These are phyloP conservation scores for Dioscorea alata DNA, from an alignment of 106 monocot species.

Conservation along the genomic window DNA sequence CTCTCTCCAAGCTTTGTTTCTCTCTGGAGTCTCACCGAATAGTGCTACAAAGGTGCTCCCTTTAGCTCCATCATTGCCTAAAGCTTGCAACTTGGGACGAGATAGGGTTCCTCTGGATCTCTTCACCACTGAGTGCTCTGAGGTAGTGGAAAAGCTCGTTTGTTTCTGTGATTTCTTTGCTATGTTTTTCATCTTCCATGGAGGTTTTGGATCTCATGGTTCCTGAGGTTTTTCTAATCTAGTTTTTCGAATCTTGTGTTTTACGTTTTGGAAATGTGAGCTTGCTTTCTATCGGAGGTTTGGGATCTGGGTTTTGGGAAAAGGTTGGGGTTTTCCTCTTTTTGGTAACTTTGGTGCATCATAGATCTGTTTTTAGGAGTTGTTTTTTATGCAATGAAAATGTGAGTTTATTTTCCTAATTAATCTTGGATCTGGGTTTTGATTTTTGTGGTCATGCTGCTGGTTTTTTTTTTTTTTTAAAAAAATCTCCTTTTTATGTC, in stretches of 20 bases:
- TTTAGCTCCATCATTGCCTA: too few relatives aligned
- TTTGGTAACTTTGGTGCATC: neutral
- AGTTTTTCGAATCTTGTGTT: neutral
- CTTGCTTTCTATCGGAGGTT: constrained; percentile 4
- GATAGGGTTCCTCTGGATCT: neutral
- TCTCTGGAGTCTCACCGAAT: too few relatives aligned
- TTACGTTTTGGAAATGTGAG: constrained; percentile 9
- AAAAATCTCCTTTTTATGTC: too few relatives aligned
- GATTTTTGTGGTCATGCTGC: too few relatives aligned
- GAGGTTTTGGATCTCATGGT: neutral
- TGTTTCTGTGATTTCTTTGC: too few relatives aligned
- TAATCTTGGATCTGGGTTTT: too few relatives aligned
- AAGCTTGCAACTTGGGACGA: neutral
- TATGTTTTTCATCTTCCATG: neutral
- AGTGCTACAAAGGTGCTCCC: too few relatives aligned
- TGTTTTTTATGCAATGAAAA: too few relatives aligned
- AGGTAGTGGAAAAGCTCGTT: neutral
- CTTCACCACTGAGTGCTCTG: neutral
- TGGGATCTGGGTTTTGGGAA: constrained; percentile 19
- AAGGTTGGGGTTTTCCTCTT: neutral
- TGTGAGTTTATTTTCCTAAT: too few relatives aligned
- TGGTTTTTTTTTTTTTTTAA: neutral
- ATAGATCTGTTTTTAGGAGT: too few relatives aligned
- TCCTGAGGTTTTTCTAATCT: neutral
- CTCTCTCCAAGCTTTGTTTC: neutral